Percentiles rank a stretch among this genome's conserved stretches.
Conservation (phyloP, 2,329 filamentous ascomycete genomes). For the Hypoxylon sp. region DNA sequence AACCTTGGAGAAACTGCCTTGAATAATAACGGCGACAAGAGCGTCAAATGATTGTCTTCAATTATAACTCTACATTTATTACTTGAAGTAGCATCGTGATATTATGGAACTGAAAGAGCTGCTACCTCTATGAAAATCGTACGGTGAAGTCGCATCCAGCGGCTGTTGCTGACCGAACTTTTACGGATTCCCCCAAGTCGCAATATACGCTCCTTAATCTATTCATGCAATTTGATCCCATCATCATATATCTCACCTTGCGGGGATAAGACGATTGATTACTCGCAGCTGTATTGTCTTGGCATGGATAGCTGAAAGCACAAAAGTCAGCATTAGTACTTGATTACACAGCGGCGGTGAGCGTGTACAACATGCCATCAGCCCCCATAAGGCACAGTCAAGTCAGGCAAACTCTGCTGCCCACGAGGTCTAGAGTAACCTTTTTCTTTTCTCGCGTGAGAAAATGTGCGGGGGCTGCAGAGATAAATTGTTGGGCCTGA, state of each 20-base stretch:
- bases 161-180: background rate
- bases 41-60: background rate
- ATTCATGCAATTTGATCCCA: slow-evolving; percentile 11
- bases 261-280: slow-evolving; percentile 8
- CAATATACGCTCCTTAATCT: background rate
- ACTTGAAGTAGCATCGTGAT: background rate
- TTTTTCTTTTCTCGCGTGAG: background rate
- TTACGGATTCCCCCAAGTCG: background rate
- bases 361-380: background rate
- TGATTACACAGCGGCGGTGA: slow-evolving; percentile 9
- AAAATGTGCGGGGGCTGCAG: background rate
- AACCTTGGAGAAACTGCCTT: slow-evolving; percentile 10
- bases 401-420: background rate
- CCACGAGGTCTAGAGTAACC: background rate
- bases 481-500: background rate
- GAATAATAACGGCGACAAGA: background rate
- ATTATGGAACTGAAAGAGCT: background rate
- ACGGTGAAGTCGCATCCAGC: background rate
- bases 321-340: slow-evolving; percentile 15
- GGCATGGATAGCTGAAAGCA: slow-evolving; percentile 1
- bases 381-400: background rate
- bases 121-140: background rate
- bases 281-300: slow-evolving; percentile 14
- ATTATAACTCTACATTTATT: background rate
- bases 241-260: slow-evolving; percentile 2